Conservation (phyloP, 345 rosid genomes). For the Arabidopsis arenosa region DNA sequence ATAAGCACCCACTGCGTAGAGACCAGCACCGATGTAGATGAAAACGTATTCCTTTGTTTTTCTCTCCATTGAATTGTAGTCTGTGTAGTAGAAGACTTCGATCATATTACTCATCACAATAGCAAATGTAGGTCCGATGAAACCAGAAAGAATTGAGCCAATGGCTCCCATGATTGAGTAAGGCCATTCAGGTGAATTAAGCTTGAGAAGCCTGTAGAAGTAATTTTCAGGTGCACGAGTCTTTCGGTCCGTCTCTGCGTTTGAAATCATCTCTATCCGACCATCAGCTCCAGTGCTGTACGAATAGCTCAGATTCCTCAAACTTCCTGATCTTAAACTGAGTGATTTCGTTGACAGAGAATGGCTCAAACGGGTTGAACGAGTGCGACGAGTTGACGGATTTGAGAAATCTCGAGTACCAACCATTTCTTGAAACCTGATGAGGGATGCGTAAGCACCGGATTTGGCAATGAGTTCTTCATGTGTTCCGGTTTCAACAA, state of each 20-base stretch:
- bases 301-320: constrained; percentile 94
- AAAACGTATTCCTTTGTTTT: constrained; percentile 97
- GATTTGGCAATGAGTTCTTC: constrained; percentile 85
- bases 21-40: constrained; percentile 95
- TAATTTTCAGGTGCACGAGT: constrained; percentile 90
- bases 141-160: constrained; percentile 94
- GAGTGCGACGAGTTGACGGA: constrained; percentile 82
- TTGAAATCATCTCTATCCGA: constrained; percentile 94
- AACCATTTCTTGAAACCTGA: constrained; percentile 95
- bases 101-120: constrained; percentile 98
- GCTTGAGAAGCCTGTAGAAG: constrained; percentile 87
- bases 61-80: constrained; percentile 88
- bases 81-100: constrained; percentile 93
- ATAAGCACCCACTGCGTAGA: constrained; percentile 93
- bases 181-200: constrained; percentile 99
- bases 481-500: constrained; percentile 95
- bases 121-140: constrained; percentile 95
- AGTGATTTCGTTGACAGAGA: constrained; percentile 93
- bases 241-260: constrained; percentile 91
- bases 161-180: constrained; percentile 96
- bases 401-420: constrained; percentile 85
- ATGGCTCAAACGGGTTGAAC: constrained; percentile 87
- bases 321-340: constrained; percentile 94
- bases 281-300: constrained; percentile 99
- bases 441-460: constrained; percentile 89